phyloP scores from a whole-genome alignment of 2,329 filamentous ascomycete genomes.

The Curvularia spicifera region DNA sequence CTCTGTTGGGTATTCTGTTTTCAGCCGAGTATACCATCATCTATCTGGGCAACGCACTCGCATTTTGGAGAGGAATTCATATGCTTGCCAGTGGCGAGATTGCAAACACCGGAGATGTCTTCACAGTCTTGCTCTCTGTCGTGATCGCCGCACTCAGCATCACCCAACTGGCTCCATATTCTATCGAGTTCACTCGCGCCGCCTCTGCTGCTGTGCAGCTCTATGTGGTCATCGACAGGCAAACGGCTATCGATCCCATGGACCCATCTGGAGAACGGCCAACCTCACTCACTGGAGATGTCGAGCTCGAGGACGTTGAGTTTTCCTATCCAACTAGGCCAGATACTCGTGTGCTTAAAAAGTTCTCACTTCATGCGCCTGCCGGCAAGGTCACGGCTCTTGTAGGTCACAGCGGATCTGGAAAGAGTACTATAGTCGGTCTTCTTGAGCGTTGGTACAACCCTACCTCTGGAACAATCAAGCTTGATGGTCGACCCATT shows the following conservation, averaged over 20 bases:
- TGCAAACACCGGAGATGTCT: conserved; percentile 70
- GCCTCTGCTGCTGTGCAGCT: conserved; percentile 22
- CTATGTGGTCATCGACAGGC: conserved; percentile 21
- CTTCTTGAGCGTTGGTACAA: conserved; percentile 92
- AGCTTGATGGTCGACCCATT: conserved; percentile 71
- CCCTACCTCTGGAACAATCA: conserved; percentile 72
- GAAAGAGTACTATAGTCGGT: conserved; percentile 91
- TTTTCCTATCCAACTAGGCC: conserved; percentile 88
- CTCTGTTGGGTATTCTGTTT: conserved; percentile 61
- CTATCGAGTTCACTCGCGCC: conserved; percentile 22
- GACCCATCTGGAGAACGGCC: conserved; percentile 16
- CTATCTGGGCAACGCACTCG: conserved; percentile 68
- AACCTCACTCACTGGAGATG: conserved; percentile 37
- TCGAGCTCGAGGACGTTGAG: conserved; percentile 80
- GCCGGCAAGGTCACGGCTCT: conserved; percentile 60
- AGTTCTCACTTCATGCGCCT: conserved; percentile 52
- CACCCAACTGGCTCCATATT: conserved; percentile 17
- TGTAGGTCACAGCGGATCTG: conserved; percentile 78
- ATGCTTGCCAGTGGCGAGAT: conserved; percentile 26
- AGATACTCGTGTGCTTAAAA: conserved; percentile 78
- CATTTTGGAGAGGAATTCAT: conserved; percentile 67
- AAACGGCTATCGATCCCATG: conserved; percentile 20
- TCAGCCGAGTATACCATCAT: conserved; percentile 70
- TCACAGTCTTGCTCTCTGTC: conserved; percentile 76
- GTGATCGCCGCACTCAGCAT: conserved; percentile 76